Evolutionary conservation across 1,284 basidiomycete species (phyloP), one percentile per base, ranked within the genome.

Genomic region (Ustilago hordei): DNA sequence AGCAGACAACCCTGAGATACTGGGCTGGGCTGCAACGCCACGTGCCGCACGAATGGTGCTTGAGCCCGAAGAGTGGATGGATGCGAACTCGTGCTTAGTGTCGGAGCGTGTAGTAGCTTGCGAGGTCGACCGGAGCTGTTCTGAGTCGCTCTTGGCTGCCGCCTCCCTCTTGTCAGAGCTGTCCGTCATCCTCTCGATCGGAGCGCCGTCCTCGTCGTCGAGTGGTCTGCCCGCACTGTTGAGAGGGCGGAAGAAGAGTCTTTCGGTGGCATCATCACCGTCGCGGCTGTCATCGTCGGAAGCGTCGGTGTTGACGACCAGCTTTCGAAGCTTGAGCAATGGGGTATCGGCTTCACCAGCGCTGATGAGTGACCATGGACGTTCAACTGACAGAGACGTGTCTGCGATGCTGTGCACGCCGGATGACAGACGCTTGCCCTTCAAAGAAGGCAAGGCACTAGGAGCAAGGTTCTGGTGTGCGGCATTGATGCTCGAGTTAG

Each of bases 341-440:
- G 77, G 73, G 11, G 77, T 79, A 17, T 79, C 77, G 6, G 65
- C 55, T 13, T 75, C 77, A 38, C 73, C 53, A 2, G 75, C 54
- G 39, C 71, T 75, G 65, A 79, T 79, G 15, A 76, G 58, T 19
- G 77, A 79, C 66, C 70, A 79, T 4, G 77, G 77, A 32, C 77
- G 55, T 4, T 76, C 73, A n/a, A 63, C 32, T 1, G 69, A 72
- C 39, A 58, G 28, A 8, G 76, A 63, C 2, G 59, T 63, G 13
- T 69, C 69, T 17, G 64, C 57, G n/a, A 65, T 38, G 57, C 72
- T 75, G 60, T 56, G 60, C 43, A 58, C 13, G 35, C 62, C 56
- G 0, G 67, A 69, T 8, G 66, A 63, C 4, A 43, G 38, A 2
- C 66, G 67, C 50, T 43, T 65, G 28, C 23, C 54, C 15, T 15